Evolutionary conservation across 2,329 filamentous ascomycete species (phyloP).

Genomic region (Sporothrix inflata): DNA sequence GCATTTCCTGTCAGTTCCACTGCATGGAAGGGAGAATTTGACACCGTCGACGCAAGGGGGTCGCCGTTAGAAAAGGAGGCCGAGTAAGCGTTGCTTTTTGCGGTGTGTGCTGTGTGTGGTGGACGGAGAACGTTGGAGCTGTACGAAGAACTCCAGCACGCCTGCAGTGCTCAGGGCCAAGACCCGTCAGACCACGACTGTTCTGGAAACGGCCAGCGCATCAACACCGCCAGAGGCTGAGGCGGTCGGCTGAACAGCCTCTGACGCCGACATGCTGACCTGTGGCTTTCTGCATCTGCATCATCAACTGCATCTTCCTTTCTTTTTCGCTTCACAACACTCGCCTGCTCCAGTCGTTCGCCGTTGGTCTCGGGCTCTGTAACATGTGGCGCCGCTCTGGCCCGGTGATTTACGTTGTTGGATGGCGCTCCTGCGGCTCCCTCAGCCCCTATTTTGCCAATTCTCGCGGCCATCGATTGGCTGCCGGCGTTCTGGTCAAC

Average conservation of each 20-base stretch:
- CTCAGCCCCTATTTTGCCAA: constrained; percentile 15
- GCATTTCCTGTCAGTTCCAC: background rate
- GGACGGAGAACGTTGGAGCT: background rate
- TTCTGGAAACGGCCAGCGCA: constrained; percentile 11
- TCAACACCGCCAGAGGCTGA: constrained; percentile 19
- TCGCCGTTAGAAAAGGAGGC: background rate
- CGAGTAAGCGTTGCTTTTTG: constrained; percentile 5
- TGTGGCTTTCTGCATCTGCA: constrained; percentile 3
- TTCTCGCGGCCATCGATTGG: constrained; percentile 18
- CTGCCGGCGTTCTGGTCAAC: background rate
- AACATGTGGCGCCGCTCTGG: constrained; percentile 15
- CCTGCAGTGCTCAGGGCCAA: background rate
- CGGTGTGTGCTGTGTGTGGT: background rate
- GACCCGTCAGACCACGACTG: background rate
- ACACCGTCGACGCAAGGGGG: background rate
- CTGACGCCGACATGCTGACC: background rate
- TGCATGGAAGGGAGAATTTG: constrained; percentile 14
- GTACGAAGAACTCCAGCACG: background rate
- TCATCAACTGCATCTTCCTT: background rate
- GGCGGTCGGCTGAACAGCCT: constrained; percentile 15
- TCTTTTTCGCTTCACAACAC: background rate
- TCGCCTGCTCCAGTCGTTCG: constrained; percentile 4
- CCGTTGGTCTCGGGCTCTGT: background rate
- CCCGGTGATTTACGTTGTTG: background rate
- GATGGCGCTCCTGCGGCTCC: background rate